Evolutionary conservation across 176 grass and related monocot species (phyloP).

Genomic region (Oryza glumipatula): DNA sequence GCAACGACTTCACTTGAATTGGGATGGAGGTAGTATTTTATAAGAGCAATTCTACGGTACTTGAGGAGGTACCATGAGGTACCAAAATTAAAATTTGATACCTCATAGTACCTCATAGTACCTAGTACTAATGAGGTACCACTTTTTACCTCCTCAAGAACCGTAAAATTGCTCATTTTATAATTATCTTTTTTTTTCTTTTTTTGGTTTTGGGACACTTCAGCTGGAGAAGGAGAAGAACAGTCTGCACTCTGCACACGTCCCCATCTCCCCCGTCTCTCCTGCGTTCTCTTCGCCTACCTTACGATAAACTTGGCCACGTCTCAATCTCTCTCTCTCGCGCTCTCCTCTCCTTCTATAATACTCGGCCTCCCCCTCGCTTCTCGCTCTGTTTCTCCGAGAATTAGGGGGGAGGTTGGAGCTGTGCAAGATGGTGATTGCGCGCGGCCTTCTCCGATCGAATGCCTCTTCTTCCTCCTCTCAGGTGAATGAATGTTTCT

Average conservation of each 20-base stretch:
- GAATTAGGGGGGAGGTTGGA: background rate
- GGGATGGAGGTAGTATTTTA: too few species aligned
- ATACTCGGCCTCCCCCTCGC: background rate
- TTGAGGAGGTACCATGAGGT: too few species aligned
- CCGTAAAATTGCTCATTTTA: too few species aligned
- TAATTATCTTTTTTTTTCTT: too few species aligned
- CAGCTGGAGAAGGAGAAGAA: background rate
- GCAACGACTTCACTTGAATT: too few species aligned
- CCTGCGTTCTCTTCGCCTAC: too few species aligned
- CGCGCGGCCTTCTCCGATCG: conserved; percentile 56
- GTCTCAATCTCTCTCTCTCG: background rate
- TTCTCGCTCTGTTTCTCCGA: conserved; percentile 20
- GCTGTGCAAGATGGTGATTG: conserved; percentile 50
- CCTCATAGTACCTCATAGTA: too few species aligned
- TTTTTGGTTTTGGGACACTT: background rate
- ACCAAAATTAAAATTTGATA: too few species aligned
- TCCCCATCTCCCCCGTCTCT: background rate
- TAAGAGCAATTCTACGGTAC: too few species aligned
- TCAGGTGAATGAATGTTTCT: conserved; percentile 32
- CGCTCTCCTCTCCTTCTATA: too few species aligned
- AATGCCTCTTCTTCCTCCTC: conserved; percentile 30
- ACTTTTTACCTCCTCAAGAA: too few species aligned
- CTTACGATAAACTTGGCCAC: background rate
- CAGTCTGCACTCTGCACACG: background rate
- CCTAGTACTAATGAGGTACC: too few species aligned